Evolutionary conservation across 2,329 filamentous ascomycete species (phyloP).

Genomic region (Aspergillus brunneoviolaceus): DNA sequence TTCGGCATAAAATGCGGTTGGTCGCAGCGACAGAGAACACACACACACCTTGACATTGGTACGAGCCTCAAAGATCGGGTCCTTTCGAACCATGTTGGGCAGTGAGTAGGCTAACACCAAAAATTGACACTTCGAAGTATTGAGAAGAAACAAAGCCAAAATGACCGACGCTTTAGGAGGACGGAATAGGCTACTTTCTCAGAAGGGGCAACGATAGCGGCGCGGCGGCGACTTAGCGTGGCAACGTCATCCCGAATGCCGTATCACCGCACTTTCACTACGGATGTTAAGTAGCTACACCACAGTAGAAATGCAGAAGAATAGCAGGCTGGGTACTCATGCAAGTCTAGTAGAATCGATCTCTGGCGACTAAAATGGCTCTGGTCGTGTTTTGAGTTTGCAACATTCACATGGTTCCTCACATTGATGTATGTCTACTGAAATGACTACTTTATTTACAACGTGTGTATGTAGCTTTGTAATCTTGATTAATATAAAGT

Average conservation of each 20-base stretch:
- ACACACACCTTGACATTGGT: constrained; percentile 42
- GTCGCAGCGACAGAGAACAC: background rate
- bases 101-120: background rate
- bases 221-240: constrained; percentile 14
- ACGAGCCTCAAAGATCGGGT: constrained; percentile 44
- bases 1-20: background rate
- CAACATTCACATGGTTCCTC: too few relatives aligned
- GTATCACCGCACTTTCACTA: background rate
- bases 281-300: background rate
- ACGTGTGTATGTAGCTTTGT: background rate
- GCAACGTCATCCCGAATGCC: constrained; percentile 23
- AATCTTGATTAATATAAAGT: background rate
- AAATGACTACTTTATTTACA: background rate
- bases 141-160: constrained; percentile 6
- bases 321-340: too few relatives aligned
- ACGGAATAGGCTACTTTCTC: constrained; percentile 3
- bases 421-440: background rate
- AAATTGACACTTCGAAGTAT: background rate
- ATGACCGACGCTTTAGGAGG: constrained; percentile 1
- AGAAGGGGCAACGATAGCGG: background rate
- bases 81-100: constrained; percentile 40
- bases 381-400: too few relatives aligned
- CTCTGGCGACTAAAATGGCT: too few relatives aligned
- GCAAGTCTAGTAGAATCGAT: too few relatives aligned
- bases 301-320: too few relatives aligned